Evolutionary conservation across 192 early-diverging fungal genomes (phyloP).

Genomic region (Backusella psychrophila): DNA sequence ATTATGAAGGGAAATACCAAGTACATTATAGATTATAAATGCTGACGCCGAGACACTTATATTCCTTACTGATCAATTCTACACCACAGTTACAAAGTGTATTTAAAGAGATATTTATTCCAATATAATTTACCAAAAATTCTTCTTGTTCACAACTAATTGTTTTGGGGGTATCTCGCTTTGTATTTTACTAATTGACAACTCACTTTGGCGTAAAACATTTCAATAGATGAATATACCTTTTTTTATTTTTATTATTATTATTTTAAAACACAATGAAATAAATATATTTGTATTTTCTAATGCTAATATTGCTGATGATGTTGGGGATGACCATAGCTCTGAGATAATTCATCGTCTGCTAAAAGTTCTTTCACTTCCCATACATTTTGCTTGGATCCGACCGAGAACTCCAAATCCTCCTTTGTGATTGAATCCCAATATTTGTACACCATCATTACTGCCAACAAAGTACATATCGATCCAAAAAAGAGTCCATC

Average conservation of each 20-base stretch:
- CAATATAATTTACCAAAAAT: no score
- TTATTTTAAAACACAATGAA: neutral
- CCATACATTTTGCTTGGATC: constrained; percentile 81
- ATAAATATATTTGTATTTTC: neutral
- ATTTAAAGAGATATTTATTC: no score
- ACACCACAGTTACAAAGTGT: no score
- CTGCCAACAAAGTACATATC: constrained; percentile 74
- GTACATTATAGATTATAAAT: no score
- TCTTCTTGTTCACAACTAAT: no score
- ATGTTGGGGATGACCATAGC: neutral
- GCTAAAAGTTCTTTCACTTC: constrained; percentile 71
- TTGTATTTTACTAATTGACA: no score
- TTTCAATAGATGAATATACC: neutral
- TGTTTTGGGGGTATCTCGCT: no score
- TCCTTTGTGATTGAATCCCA: constrained; percentile 94
- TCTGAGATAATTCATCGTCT: constrained; percentile 44
- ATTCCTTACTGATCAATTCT: no score
- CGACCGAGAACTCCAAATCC: constrained; percentile 87
- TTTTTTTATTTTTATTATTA: neutral
- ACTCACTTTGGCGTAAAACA: no score
- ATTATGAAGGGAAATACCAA: no score
- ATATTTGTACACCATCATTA: constrained; percentile 97
- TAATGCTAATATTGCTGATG: neutral
- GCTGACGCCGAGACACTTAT: no score
- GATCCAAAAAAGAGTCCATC: constrained; percentile 89